Percentiles rank a stretch among this genome's conserved stretches.
Evolutionary conservation across 306 rosid genomes (phyloP).

Genomic region (Cucumis sativus): Cucumber_9930_V3 NC_026661.2:3084001-3084500

Average conservation of each 20-base stretch:
- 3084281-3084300: neutral
- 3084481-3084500: constrained; percentile 11
- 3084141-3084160: constrained; percentile 61
- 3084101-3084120: constrained; percentile 37
- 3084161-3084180: constrained; percentile 46
- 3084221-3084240: neutral
- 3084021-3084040: neutral
- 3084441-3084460: neutral
- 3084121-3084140: constrained; percentile 59
- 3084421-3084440: neutral
- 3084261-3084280: neutral
- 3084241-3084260: neutral
- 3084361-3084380: neutral
- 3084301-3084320: neutral
- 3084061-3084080: constrained; percentile 17
- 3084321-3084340: neutral
- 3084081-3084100: constrained; percentile 27
- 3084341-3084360: neutral
- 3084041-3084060: constrained; percentile 5
- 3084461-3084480: neutral
- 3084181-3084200: constrained; percentile 30
- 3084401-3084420: constrained; percentile 8
- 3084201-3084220: neutral
- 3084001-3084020: constrained; percentile 4
- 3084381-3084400: neutral